Conservation (phyloP, 2,329 filamentous ascomycete species). For the Leptosphaerulina australis region DNA sequence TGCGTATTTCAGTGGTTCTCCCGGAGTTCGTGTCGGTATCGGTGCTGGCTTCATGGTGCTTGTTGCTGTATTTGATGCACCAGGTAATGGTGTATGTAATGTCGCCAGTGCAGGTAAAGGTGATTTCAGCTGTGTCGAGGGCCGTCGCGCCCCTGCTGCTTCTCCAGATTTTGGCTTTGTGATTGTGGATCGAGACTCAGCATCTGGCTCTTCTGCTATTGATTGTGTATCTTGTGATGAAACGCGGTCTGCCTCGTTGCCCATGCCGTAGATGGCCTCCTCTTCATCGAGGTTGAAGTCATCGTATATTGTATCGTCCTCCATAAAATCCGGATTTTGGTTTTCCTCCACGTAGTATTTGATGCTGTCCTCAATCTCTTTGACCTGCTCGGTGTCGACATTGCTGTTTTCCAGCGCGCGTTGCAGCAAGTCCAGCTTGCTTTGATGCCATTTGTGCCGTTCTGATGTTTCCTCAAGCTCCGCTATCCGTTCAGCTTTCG, state of each 20-base stretch:
- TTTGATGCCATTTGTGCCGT: conserved; percentile 94
- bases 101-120: conserved; percentile 92
- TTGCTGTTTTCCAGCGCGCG: conserved; percentile 91
- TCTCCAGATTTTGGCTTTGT: conserved; percentile 67
- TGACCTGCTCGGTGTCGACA: conserved; percentile 85
- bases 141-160: conserved; percentile 65
- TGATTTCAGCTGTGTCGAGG: conserved; percentile 92
- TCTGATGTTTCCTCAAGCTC: conserved; percentile 86
- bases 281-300: conserved; percentile 92
- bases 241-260: conserved; percentile 77
- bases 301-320: conserved; percentile 95
- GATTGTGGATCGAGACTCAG: conserved; percentile 55
- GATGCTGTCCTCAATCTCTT: conserved; percentile 88
- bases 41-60: conserved; percentile 90
- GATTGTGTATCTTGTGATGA: conserved; percentile 97
- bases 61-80: conserved; percentile 64
- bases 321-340: conserved; percentile 85
- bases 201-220: conserved; percentile 83
- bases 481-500: conserved; percentile 84
- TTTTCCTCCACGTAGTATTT: conserved; percentile 94
- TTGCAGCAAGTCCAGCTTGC: conserved; percentile 87
- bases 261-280: conserved; percentile 84
- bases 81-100: conserved; percentile 74
- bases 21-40: conserved; percentile 79
- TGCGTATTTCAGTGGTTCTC: conserved; percentile 93